These are phyloP conservation scores for Cercospora beticola DNA, from an alignment of 2,329 filamentous ascomycete species.

Conservation along the genomic window DNA sequence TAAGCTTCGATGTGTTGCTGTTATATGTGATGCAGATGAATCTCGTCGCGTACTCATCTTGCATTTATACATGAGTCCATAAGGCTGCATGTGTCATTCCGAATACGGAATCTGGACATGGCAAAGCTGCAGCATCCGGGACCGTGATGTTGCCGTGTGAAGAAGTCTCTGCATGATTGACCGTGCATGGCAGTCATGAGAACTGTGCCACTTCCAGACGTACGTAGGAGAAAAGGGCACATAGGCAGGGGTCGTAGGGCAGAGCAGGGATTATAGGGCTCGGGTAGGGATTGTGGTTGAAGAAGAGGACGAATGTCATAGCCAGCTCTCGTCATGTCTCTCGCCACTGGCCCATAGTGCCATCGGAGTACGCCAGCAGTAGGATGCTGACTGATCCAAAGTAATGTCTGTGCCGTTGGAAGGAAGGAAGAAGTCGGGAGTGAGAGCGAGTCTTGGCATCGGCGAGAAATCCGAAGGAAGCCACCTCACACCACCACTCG, in stretches of 20 bases:
- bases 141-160: background rate
- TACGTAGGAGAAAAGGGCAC: background rate
- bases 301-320: background rate
- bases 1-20: background rate
- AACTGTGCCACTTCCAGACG: background rate
- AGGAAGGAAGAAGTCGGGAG: background rate
- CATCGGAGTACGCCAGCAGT: constrained; percentile 13
- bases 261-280: constrained; percentile 6
- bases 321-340: constrained; percentile 14
- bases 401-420: background rate
- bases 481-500: constrained; percentile 1
- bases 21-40: background rate
- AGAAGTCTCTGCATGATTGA: constrained; percentile 8
- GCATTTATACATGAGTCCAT: background rate
- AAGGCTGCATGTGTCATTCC: background rate
- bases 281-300: background rate
- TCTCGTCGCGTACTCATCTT: background rate
- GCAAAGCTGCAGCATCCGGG: background rate
- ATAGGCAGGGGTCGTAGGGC: background rate
- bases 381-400: background rate
- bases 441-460: background rate
- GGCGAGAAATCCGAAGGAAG: background rate
- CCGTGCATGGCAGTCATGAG: background rate
- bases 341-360: background rate
- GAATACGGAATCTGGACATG: background rate